Evolutionary conservation across 169 alveolate species (phyloP), one percentile per base, ranked within the genome.

Genomic region (Plasmodium cynomolgi): DNA sequence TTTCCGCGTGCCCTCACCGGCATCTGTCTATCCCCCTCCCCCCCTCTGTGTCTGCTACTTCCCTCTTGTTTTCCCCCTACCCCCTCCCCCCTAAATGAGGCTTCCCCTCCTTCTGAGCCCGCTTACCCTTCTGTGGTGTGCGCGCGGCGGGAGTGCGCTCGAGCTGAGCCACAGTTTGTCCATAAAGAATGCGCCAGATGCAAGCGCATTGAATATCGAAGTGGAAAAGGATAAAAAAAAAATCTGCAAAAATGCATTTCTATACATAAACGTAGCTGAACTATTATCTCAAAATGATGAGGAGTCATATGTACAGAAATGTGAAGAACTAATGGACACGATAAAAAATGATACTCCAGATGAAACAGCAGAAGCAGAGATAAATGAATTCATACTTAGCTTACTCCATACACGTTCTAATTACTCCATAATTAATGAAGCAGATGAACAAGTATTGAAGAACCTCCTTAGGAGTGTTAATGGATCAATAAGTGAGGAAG

Each of bases 311-410:
- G 41, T 47, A 44, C 41, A 75, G 23, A 71, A 85, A 17, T 85
- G 93, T 34, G 81, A 31, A 17, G 26, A 73, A 1, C 1, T 50
- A 0, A 7, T 85, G 0, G 72, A 7, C 0, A 54, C n/a, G 1
- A 75, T 85, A 47, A 85, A 77, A 54, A n/a, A 68, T 31, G 68
- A 29, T 1, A 15, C 0, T 33, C 9, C 26, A 50, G 71, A 75
- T 47, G 39, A 56, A 1, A 0, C 33, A 1, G 7, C 39, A 31
- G 44, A 8, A 54, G 34, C 56, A 9, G 81, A 29, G 13, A 6
- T n/a, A n/a, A 85, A 54, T 75, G 93, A 85, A 75, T 85, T 85
- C 29, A 9, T 77, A 8, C 29, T 85, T 29, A 41, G 74, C 54
- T 26, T 85, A 74, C 37, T 75, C 2, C 93, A 85, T 9, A 54